A percentile compares a stretch with the other conserved stretches of the same genome.
phyloP scores from a whole-genome alignment of 2,329 filamentous ascomycete genomes.

The Curvularia hawaiiensis region DNA sequence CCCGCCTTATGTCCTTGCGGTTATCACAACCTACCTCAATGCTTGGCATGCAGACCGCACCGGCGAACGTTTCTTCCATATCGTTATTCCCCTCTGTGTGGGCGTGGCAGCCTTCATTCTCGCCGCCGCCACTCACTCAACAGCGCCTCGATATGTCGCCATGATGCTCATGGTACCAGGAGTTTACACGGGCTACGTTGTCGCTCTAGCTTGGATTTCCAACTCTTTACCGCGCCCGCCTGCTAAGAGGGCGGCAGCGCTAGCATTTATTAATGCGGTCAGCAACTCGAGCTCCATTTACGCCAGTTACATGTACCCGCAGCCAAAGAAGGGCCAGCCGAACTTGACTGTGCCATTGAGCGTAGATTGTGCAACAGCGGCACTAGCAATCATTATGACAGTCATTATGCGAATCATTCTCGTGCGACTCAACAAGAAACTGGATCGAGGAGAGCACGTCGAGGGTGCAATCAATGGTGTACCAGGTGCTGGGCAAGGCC shows the following conservation, averaged over 20 bases:
- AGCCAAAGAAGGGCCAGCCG: conserved; percentile 44
- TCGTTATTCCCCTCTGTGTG: conserved; percentile 65
- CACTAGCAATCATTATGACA: conserved; percentile 68
- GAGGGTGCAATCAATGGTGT: conserved; percentile 59
- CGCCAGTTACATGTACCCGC: conserved; percentile 69
- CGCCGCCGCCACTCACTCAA: conserved; percentile 64
- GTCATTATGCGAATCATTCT: conserved; percentile 68
- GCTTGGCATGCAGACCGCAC: conserved; percentile 74
- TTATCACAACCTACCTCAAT: conserved; percentile 67
- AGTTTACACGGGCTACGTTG: conserved; percentile 65
- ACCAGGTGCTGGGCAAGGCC: conserved; percentile 61
- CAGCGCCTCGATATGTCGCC: conserved; percentile 68
- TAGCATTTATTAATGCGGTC: conserved; percentile 78
- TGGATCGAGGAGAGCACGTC: conserved; percentile 66
- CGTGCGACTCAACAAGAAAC: conserved; percentile 68
- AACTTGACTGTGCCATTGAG: conserved; percentile 63
- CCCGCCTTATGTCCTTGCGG: conserved; percentile 56
- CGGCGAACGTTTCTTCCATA: conserved; percentile 73
- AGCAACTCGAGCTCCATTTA: conserved; percentile 74
- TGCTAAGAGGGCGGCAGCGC: conserved; percentile 72
- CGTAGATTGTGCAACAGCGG: conserved; percentile 69
- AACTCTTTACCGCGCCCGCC: conserved; percentile 77
- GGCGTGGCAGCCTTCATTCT: conserved; percentile 70
- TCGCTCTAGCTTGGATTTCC: conserved; percentile 74
- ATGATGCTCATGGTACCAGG: conserved; percentile 74